phyloP scores from a whole-genome alignment of 352 stramenopile genomes.

The Thraustotheca clavata region DNA sequence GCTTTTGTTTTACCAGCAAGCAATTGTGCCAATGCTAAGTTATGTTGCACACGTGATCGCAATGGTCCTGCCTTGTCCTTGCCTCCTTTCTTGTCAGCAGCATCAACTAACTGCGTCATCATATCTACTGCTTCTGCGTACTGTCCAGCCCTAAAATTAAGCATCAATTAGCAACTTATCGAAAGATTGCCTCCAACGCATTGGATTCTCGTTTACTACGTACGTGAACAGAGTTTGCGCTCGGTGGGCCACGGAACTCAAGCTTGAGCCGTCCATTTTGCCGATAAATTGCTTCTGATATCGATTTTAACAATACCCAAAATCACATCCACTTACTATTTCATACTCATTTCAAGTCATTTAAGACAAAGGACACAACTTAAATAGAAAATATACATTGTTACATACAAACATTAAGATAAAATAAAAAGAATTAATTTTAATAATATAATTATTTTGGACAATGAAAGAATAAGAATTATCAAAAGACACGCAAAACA shows the following conservation, averaged over 20 bases:
- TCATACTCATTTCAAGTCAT: too few species aligned
- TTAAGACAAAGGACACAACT: too few species aligned
- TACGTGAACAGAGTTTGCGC: conserved; percentile 20
- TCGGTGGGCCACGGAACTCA: conserved; percentile 14
- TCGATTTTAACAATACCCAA: background rate
- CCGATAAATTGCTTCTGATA: background rate
- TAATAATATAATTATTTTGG: too few species aligned
- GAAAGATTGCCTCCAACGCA: too few species aligned
- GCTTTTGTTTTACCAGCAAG: conserved; percentile 45
- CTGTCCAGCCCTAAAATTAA: conserved; percentile 50
- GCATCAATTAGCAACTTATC: background rate
- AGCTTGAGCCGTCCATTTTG: conserved; percentile 22
- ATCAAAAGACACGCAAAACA: too few species aligned
- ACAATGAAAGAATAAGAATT: too few species aligned
- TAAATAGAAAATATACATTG: too few species aligned
- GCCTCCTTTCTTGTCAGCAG: conserved; percentile 28
- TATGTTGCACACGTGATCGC: conserved; percentile 56
- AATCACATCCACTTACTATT: too few species aligned
- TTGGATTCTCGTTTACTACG: too few species aligned
- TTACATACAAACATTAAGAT: too few species aligned
- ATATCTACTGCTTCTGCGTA: conserved; percentile 80
- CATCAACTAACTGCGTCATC: conserved; percentile 77
- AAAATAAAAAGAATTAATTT: too few species aligned
- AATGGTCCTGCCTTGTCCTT: conserved; percentile 9
- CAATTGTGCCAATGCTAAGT: conserved; percentile 65